Base-by-base conservation (phyloP, 2,329 filamentous ascomycete species). In the Colletotrichum eremochloae region DNA sequence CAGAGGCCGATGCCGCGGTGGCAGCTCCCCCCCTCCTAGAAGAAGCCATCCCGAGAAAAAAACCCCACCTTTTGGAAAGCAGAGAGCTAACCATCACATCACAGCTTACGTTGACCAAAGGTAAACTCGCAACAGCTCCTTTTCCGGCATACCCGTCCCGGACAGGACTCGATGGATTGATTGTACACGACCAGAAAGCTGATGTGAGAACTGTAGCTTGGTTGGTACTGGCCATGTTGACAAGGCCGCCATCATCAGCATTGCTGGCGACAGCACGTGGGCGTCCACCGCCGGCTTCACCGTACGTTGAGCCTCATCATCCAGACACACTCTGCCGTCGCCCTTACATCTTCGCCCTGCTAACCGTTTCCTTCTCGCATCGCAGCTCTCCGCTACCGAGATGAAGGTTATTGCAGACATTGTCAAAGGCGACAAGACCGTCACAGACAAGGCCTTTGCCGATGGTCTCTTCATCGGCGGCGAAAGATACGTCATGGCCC, bases 191-290 rank as follows among this genome's bases (percentile, higher is more conserved):
- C 8, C 50, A 44, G 29, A 73, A 9, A 33, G 42, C 69, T 73
- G 56, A 73, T 61, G 40, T 66, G 64, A 46, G 52, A 29, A 38
- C 29, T 74, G 77, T 80, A 97, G 94, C 89, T 90, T 97, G 79
- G 89, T 97, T 80, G 92, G 88, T 85, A 91, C 88, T 78, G 91
- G 91, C 79, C 92, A 95, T 81, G 84, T 97, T 80, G 92, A 96
- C 86, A 92, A 94, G 86, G 95, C 89, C 78, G 93, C 93, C 80
- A 95, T 97, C 82, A 91, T 96, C 87, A 95, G 93, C 83, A 85
- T 84, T 75, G 93, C 93, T 77, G 94, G 94, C 78, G 93, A 93
- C 84, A 94, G 92, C 81, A 88, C 90, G 78, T 97, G 94, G 94
- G 94, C 94, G 73, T 81, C 86, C 53, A 91, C 91, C 38, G 31